Percentiles rank a stretch among this genome's conserved stretches.
These are phyloP conservation scores for Paxillus involutus DNA, from an alignment of 768 basidiomycete species.

Conservation along the genomic window DNA sequence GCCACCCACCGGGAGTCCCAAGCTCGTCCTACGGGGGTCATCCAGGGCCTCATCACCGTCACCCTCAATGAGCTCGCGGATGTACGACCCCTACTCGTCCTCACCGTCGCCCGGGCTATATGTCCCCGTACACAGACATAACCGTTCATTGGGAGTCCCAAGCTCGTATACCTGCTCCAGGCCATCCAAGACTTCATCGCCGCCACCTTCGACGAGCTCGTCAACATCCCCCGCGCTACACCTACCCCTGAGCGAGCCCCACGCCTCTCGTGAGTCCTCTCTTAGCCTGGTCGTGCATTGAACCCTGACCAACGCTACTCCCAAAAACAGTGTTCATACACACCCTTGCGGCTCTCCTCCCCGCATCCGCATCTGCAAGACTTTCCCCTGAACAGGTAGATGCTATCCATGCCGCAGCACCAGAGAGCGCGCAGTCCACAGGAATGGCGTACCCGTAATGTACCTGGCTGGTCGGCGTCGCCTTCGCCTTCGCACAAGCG, in stretches of 20 bases:
- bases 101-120: slow-evolving; percentile 30
- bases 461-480: neutral
- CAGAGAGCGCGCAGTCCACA: slow-evolving; percentile 28
- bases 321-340: slow-evolving; percentile 17
- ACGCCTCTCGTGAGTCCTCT: slow-evolving; percentile 1
- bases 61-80: slow-evolving; percentile 4
- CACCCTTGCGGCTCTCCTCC: slow-evolving; percentile 19
- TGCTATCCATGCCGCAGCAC: slow-evolving; percentile 15
- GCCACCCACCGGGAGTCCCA: too few relatives aligned
- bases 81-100: slow-evolving; percentile 13
- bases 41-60: slow-evolving; percentile 15
- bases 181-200: slow-evolving; percentile 12
- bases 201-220: slow-evolving; percentile 9
- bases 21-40: slow-evolving; percentile 17
- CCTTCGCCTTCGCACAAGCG: neutral
- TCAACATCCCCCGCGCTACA: neutral
- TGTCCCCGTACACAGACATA: slow-evolving; percentile 42
- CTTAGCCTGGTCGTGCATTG: too few relatives aligned
- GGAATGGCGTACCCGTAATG: slow-evolving; percentile 18
- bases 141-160: slow-evolving; percentile 1
- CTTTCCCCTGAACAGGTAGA: slow-evolving; percentile 5
- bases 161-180: slow-evolving; percentile 20
- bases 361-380: slow-evolving; percentile 18
- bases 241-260: neutral
- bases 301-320: neutral